Percentiles rank a stretch among this genome's conserved stretches.
Conservation (phyloP, 257 asterid species). For the Ilex aquifolium region DNA sequence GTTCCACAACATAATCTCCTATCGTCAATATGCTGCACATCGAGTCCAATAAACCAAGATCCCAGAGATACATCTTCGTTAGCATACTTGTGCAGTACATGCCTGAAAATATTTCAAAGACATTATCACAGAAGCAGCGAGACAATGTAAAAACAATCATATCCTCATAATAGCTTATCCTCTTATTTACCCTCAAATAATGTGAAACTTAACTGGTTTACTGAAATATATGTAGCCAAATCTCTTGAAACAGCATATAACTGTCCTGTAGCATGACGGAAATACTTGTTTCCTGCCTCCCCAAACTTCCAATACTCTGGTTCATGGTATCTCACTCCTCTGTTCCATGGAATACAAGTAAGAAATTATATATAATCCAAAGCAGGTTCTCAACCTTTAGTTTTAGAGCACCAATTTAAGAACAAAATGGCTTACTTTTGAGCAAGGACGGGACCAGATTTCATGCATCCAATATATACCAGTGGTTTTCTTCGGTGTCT, state of each 20-base stretch:
- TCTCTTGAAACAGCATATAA: slow-evolving; percentile 84
- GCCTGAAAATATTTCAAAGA: slow-evolving; percentile 28
- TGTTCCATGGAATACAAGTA: slow-evolving; percentile 20
- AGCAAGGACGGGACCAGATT: slow-evolving; percentile 91
- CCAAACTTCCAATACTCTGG: slow-evolving; percentile 95
- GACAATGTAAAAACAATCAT: no score
- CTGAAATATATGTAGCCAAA: slow-evolving; percentile 65
- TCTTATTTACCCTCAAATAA: neutral
- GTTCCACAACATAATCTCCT: slow-evolving; percentile 94
- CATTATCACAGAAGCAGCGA: no score
- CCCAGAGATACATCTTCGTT: slow-evolving; percentile 93
- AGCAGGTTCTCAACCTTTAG: neutral
- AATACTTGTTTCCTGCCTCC: slow-evolving; percentile 82
- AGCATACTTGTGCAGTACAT: slow-evolving; percentile 88
- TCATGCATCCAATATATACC: slow-evolving; percentile 86
- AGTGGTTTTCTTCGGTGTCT: slow-evolving; percentile 62
- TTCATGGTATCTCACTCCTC: slow-evolving; percentile 92
- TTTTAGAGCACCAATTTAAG: neutral
- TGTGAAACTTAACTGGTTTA: slow-evolving; percentile 53
- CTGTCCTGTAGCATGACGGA: slow-evolving; percentile 95
- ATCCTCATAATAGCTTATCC: neutral
- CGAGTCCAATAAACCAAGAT: slow-evolving; percentile 92
- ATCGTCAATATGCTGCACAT: slow-evolving; percentile 74
- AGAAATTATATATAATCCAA: slow-evolving; percentile 2
- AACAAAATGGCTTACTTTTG: slow-evolving; percentile 46